Evolutionary conservation across 129 eudicot genomes (phyloP), one percentile per base, ranked within the genome.

Genomic region (Chrysanthemum makinoi): DNA sequence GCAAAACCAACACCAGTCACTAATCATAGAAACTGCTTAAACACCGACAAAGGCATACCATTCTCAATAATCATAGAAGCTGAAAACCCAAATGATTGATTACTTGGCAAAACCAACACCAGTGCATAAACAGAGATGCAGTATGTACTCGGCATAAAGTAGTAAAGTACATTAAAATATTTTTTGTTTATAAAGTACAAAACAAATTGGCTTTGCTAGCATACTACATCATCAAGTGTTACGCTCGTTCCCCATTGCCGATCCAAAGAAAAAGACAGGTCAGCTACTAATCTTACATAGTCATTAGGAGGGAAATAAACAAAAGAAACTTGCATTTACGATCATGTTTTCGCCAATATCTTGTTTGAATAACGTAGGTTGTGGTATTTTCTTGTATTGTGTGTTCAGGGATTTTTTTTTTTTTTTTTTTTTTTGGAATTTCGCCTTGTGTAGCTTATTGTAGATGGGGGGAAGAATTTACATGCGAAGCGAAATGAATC

Each of bases 391-490:
- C 63, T 65, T 26, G 18, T 17, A 28, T 26, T 54, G 64, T 39
- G 60, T 63, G 58, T 75, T 43, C 52, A 47, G 67, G 54, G 16
- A 50, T 74, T 22, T 64, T 64, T 30, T n/a, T 1, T 28, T 51
- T 64, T 64, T 30, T 7, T 3, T 28, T 52, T 65, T 66, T 58
- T 65, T 66, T 58, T 33, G 66, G 43, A 28, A 68, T 17, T 67
- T 72, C 47, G n/a, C 26, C 70, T 59, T 55, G 17, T 49, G 43
- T 66, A 68, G 33, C 62, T 68, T 77, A 73, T 73, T 74, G 33
- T 73, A 78, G 17, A 74, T 44, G 24, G 70, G 59, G 59, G 46
- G 63, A 24, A 77, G 85, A 84, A 81, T 88, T 83, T 88, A 83
- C 83, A 81, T 24, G 48, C 17, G 64, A 26, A 30, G 30, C 0